Conservation (phyloP, 129 eudicot genomes). For the Apium graveolens region DNA sequence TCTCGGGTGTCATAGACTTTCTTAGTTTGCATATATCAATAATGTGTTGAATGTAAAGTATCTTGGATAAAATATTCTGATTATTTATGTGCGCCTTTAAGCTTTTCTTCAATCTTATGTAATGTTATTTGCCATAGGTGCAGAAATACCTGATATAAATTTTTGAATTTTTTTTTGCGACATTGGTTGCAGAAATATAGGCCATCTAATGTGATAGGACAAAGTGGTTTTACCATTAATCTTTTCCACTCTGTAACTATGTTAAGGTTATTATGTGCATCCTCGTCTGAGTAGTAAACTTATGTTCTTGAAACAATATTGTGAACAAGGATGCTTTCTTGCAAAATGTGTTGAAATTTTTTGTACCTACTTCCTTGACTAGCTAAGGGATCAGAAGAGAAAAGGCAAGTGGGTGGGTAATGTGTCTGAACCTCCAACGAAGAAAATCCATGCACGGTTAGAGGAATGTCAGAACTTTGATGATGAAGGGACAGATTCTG, state of each 20-base stretch:
- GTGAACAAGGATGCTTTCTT: not conserved
- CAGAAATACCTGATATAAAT: not conserved
- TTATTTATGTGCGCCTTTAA: not conserved
- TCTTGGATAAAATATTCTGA: not conserved
- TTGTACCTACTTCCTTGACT: conserved; percentile 8
- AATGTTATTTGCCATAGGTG: not conserved
- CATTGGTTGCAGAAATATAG: not conserved
- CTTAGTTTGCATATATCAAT: not conserved
- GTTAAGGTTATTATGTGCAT: not conserved
- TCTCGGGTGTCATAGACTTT: not conserved
- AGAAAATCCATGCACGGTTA: conserved; percentile 14
- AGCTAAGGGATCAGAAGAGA: conserved; percentile 13
- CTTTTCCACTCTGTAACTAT: not conserved
- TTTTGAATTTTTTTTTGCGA: not conserved
- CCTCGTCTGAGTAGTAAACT: not conserved
- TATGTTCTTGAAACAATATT: not conserved
- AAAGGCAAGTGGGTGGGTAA: conserved; percentile 16
- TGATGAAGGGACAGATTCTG: conserved; percentile 17
- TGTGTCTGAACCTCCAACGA: conserved; percentile 23
- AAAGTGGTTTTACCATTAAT: not conserved
- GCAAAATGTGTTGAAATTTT: not conserved
- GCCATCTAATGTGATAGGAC: not conserved
- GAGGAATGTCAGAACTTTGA: conserved; percentile 24
- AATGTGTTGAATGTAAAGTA: not conserved
- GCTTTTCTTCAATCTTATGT: not conserved